Evolutionary conservation across 306 rosid genomes (phyloP).

Genomic region (Oemleria cerasiformis): DNA sequence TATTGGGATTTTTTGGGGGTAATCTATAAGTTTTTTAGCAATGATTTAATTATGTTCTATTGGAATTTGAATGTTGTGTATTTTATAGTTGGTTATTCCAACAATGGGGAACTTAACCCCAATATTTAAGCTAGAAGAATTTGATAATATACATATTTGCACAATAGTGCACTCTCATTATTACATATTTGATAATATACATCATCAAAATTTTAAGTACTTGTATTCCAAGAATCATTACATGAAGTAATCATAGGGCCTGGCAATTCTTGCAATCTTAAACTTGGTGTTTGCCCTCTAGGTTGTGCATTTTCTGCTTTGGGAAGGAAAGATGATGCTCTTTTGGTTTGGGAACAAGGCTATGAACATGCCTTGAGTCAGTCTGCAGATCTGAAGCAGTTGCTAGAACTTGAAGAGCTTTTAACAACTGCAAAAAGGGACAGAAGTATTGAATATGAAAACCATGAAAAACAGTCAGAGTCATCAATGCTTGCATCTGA

Average conservation of each 20-base stretch:
- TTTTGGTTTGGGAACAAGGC: conserved; percentile 88
- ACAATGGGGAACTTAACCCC: neutral
- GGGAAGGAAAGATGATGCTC: conserved; percentile 83
- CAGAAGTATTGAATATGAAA: conserved; percentile 27
- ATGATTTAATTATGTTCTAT: neutral
- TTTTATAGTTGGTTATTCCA: neutral
- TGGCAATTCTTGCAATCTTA: neutral
- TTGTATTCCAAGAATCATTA: neutral
- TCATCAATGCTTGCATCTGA: conserved; percentile 28
- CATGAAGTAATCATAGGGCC: neutral
- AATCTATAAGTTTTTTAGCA: neutral
- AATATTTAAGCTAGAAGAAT: no score
- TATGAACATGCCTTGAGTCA: conserved; percentile 62
- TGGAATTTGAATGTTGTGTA: neutral
- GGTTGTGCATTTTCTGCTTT: conserved; percentile 70
- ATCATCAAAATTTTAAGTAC: neutral
- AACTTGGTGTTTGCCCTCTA: conserved; percentile 28
- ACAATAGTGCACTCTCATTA: neutral
- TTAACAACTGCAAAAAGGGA: conserved; percentile 51
- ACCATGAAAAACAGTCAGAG: conserved; percentile 24
- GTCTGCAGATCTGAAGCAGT: conserved; percentile 79
- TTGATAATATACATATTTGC: no score
- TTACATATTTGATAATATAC: neutral
- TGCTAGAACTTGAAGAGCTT: conserved; percentile 87
- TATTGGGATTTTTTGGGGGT: neutral